Base-by-base conservation (phyloP, 306 rosid species). In the Vigna reflexopilosa region DNA sequence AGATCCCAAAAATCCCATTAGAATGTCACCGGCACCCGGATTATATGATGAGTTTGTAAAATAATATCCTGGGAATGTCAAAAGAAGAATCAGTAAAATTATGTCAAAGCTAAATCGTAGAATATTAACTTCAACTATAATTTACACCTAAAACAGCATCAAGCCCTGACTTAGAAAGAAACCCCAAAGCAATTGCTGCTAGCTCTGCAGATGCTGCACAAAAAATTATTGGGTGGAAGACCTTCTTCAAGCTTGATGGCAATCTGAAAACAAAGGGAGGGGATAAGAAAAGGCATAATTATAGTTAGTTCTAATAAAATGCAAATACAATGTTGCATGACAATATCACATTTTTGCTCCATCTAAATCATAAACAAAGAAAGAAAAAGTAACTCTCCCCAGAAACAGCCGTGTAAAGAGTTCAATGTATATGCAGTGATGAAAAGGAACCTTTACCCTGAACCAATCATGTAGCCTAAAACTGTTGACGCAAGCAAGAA, bases 1-100 rank as follows among this genome's bases (percentile, higher is more conserved):
- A 54, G 96, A 88, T 71, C 96, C 98, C 89, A 93, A 80, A 87
- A 93, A 93, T 79, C 89, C 91, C 93, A 87, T 86, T 78, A 93
- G 83, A 70, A 93, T 72, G 82, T 93, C 96, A 58, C 98, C 98
- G 65, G 96, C 94, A 80, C 98, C 94, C 67, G 94, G 98, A 79
- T 93, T 80, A 59, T 92, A 82, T 28, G 98, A 85, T 38, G 73
- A 84, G 51, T 90, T 86, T 67, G 98, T 93, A 76, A 90, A 82
- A 82, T 93, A 93, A 76, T 83, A 67, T 77, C 87, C 97, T 93
- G 87, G 8, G 36, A 76, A 62, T 34, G 68, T 64, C 36, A 55
- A 55, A 76, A 62, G 54, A 78, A 69, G n/a, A 77, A 65, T 63
- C 49, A 57, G 57, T 47, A 47, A 48, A 73, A 10, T 24, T 34